Percentiles rank a stretch among this genome's conserved stretches.
Conservation (phyloP, 768 basidiomycete species). For the Boletellus ananiceps region DNA sequence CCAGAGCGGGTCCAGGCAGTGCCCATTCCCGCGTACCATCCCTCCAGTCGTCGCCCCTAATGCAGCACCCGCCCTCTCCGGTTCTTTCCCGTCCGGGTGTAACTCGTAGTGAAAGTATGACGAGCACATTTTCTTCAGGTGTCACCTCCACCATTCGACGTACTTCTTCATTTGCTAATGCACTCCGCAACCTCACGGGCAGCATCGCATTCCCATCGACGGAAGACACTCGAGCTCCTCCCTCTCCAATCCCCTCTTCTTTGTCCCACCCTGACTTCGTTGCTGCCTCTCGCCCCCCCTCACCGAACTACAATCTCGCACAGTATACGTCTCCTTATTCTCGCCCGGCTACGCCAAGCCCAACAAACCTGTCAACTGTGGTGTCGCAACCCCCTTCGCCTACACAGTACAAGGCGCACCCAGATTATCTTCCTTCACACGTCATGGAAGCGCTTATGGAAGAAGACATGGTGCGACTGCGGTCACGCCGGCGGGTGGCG, state of each 20-base stretch:
- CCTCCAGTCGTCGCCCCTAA: conserved; percentile 45
- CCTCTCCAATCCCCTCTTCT: conserved; percentile 27
- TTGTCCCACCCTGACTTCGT: conserved; percentile 24
- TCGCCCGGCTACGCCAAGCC: conserved; percentile 42
- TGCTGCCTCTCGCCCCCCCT: conserved; percentile 64
- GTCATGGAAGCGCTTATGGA: conserved; percentile 89
- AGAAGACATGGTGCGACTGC: conserved; percentile 90
- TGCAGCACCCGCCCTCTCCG: conserved; percentile 43
- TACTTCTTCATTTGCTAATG: conserved; percentile 78
- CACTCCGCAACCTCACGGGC: conserved; percentile 64
- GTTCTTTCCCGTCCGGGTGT: conserved; percentile 45
- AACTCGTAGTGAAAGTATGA: conserved; percentile 58
- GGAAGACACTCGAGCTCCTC: conserved; percentile 48
- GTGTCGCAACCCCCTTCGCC: conserved; percentile 31
- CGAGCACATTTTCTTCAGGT: conserved; percentile 54
- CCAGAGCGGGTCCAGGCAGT: conserved; percentile 26
- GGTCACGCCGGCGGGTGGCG: conserved; percentile 53
- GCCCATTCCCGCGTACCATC: conserved; percentile 44
- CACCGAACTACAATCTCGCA: conserved; percentile 73
- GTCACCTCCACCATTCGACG: conserved; percentile 67
- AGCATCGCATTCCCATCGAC: conserved; percentile 64
- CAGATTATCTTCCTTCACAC: conserved; percentile 65
- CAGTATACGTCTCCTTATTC: conserved; percentile 77
- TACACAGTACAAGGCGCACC: conserved; percentile 32
- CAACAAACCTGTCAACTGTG: conserved; percentile 19